These are phyloP conservation scores for Cercospora brassicicola DNA, from an alignment of 2,329 filamentous ascomycete genomes.

Conservation along the genomic window DNA sequence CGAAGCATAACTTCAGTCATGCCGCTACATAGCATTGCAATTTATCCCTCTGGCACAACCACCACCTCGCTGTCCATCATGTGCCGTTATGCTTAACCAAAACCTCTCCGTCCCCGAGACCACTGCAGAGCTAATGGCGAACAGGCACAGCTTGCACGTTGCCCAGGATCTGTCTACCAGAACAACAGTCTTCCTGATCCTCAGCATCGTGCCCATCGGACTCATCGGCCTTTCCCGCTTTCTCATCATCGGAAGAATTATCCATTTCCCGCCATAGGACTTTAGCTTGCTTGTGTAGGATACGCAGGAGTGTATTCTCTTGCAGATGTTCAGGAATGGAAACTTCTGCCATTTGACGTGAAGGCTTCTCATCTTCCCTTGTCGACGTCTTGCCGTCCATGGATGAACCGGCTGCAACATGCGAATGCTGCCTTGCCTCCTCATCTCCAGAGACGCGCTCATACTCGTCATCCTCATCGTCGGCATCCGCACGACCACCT, in stretches of 20 bases:
- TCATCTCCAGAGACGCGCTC: slow-evolving; percentile 17
- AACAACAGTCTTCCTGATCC: neutral
- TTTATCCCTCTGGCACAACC: neutral
- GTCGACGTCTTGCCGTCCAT: neutral
- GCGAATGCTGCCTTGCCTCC: slow-evolving; percentile 17
- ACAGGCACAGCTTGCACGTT: neutral
- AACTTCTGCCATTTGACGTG: slow-evolving; percentile 21
- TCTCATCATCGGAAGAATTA: slow-evolving; percentile 26
- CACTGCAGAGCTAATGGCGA: neutral
- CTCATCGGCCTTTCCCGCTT: slow-evolving; percentile 4
- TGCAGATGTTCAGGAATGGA: slow-evolving; percentile 26
- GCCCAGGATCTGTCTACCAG: neutral
- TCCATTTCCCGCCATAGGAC: slow-evolving; percentile 32
- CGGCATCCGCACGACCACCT: slow-evolving; percentile 26
- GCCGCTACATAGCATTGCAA: neutral
- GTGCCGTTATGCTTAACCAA: neutral
- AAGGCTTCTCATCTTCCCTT: slow-evolving; percentile 7
- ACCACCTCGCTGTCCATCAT: neutral
- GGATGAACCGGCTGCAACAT: neutral
- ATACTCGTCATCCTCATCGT: slow-evolving; percentile 24
- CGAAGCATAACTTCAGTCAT: neutral
- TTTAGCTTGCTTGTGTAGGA: slow-evolving; percentile 28
- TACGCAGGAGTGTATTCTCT: slow-evolving; percentile 25
- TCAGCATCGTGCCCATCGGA: neutral
- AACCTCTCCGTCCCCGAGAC: neutral